Base-by-base conservation (phyloP, 2,329 filamentous ascomycete species). In the Monosporascus sp. region DNA sequence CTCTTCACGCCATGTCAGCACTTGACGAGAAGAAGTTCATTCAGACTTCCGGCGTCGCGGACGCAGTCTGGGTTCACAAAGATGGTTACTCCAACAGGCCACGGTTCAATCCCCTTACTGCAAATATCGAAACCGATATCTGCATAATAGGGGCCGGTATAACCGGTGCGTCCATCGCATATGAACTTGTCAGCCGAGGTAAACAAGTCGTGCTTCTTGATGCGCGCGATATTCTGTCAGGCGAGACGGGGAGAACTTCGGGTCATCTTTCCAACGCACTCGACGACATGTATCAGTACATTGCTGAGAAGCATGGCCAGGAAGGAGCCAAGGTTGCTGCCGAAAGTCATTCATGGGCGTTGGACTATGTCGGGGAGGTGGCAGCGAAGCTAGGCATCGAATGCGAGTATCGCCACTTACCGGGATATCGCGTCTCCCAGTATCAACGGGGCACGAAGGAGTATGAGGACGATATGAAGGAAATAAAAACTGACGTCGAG, bases 241-340 rank as follows among this genome's bases (percentile, higher is more conserved):
- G 80, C 2, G 80, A 83, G 62, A 76, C 74, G 0, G 78, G 78
- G 1, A 68, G 80, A 5, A 84, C 79, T 0, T 77, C 72, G 43
- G 80, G 80, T 0, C 80, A 83, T 59, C 63, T 83, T 31, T 73
- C 78, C 3, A 82, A 74, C 53, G 76, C 76, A 3, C 65, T 84
- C 3, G 80, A 83, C 31, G 79, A 81, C 50, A 74, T 75, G 2
- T 84, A 80, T 54, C 59, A 69, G 1, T 69, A 74, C 24, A 80
- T 83, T 50, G 70, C 70, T 7, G 74, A 74, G 65, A 79, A 79
- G 63, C 79, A 81, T 49, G 78, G 80, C 0, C 63, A 74, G 20
- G 65, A 72, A 0, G 77, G 78, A 1, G 79, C 79, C 0, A 71
- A 70, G 52, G 59, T 67, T 1, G 78, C 78, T 0, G 79, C 78